Evolutionary conservation across 495 filamentous ascomycete species (phyloP).

Genomic region (Lasiosphaeria hispida): DNA sequence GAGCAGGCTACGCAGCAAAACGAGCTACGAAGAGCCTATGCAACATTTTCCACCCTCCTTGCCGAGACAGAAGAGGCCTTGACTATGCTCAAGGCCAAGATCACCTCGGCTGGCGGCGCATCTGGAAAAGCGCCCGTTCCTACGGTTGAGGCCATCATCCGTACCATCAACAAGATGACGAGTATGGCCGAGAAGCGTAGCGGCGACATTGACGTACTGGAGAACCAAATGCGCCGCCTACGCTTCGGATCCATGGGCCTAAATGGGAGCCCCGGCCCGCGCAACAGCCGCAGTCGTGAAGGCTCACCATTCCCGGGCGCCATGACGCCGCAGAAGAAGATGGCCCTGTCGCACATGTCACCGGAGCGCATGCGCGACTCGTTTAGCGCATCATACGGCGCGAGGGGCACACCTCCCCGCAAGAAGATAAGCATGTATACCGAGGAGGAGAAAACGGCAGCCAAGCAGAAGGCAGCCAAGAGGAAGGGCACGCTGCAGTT

Average conservation of each 20-base stretch:
- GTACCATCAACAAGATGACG: slow-evolving; percentile 90
- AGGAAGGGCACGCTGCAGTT: slow-evolving; percentile 26
- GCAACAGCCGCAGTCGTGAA: slow-evolving; percentile 48
- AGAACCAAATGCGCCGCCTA: slow-evolving; percentile 75
- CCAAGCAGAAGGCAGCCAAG: slow-evolving; percentile 35
- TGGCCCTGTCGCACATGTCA: slow-evolving; percentile 48
- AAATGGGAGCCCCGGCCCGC: slow-evolving; percentile 16
- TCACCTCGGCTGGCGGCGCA: slow-evolving; percentile 56
- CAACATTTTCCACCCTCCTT: slow-evolving; percentile 66
- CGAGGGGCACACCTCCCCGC: slow-evolving; percentile 38
- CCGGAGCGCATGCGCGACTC: slow-evolving; percentile 53
- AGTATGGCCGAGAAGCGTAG: slow-evolving; percentile 82
- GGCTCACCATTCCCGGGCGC: slow-evolving; percentile 50
- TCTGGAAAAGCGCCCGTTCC: slow-evolving; percentile 53
- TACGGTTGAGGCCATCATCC: slow-evolving; percentile 86
- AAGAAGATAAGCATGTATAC: slow-evolving; percentile 58
- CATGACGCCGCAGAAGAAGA: slow-evolving; percentile 55
- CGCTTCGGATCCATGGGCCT: slow-evolving; percentile 50
- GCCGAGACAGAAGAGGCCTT: slow-evolving; percentile 76
- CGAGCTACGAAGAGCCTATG: slow-evolving; percentile 70
- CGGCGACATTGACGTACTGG: slow-evolving; percentile 84
- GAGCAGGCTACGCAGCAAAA: slow-evolving; percentile 80
- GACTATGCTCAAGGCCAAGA: slow-evolving; percentile 75
- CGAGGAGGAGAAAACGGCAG: slow-evolving; percentile 45
- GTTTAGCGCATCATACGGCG: slow-evolving; percentile 45